A percentile compares a stretch with the other conserved stretches of the same genome.
Conservation (phyloP, 108 stramenopile species). For the Cyclotella choctawhatcheeana region DNA sequence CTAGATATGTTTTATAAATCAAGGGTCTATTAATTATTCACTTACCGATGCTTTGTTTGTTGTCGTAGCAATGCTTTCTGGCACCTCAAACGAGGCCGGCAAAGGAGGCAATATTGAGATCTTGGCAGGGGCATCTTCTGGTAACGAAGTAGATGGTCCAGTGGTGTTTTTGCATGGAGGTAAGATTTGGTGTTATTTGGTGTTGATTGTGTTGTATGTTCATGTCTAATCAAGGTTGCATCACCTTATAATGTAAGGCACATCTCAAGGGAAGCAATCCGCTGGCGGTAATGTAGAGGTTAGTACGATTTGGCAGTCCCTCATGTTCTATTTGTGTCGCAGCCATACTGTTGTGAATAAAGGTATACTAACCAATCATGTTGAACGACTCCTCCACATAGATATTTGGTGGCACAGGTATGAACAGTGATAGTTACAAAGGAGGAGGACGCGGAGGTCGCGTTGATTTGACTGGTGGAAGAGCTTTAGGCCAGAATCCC, state of each 20-base stretch:
- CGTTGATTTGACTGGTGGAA: slow-evolving; percentile 5
- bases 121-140: slow-evolving; percentile 2
- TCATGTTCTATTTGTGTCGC: no score
- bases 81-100: neutral
- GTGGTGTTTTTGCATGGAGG: slow-evolving; percentile 1
- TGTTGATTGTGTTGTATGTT: no score
- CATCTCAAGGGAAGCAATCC: neutral
- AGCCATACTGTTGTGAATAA: no score
- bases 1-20: no score
- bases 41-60: neutral
- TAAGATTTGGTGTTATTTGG: no score
- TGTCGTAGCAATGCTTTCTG: neutral
- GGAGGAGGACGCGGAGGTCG: slow-evolving; percentile 3
- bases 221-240: no score
- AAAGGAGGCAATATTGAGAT: slow-evolving; percentile 14
- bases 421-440: no score
- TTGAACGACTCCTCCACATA: neutral
- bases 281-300: slow-evolving; percentile 5
- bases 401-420: slow-evolving; percentile 7
- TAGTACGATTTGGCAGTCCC: no score
- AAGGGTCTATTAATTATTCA: no score
- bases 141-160: neutral
- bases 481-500: neutral
- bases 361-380: neutral
- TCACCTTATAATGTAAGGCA: no score